Base-by-base conservation (phyloP, 1,284 basidiomycete species). In the Pseudozyma tsukubaensis region DNA sequence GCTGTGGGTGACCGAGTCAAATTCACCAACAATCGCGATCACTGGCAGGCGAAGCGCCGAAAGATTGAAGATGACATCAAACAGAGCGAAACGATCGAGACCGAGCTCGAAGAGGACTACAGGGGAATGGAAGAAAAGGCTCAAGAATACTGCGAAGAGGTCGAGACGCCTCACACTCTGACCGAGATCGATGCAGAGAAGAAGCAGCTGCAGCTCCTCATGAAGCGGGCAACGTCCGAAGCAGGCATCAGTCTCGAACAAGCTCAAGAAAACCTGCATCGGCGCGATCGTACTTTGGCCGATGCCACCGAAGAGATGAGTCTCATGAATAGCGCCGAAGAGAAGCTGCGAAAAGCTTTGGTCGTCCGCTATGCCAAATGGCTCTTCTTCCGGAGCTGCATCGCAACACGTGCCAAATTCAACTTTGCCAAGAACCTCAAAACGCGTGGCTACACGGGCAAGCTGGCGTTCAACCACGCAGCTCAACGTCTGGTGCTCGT, bases 371-470 rank as follows among this genome's bases (percentile, higher is more conserved):
- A 74, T 13, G 82, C 86, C 12, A 89, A 89, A 74, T 99, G 96
- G 96, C 89, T 91, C 61, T 89, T 91, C 55, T 95, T 97, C 87
- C 90, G 95, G 54, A 88, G 89, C 10, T 91, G 92, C 77, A 94
- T 94, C 68, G 91, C 94, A 11, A 87, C 93, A 24, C 90, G 94
- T 7, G 94, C 93, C 85, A 93, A 92, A 79, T 78, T 83, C n/a
- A 89, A 91, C 47, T 98, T 98, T 87, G 88, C 90, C 19, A 89
- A 89, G 79, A 91, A 96, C 84, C 89, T 97, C 18, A 89, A 90
- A 21, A 89, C 91, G 65, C 92, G 97, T 73, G 92, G 92, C 12
- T 85, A 82, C 74, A 72, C 78, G 21, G 86, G 85, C 48, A 81
- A 81, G 50, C 82, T 89, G 43, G 73, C 81, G 12, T 97, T 99